Evolutionary conservation across 208 protist species (phyloP).

Genomic region (Trichomonas tenax): DNA sequence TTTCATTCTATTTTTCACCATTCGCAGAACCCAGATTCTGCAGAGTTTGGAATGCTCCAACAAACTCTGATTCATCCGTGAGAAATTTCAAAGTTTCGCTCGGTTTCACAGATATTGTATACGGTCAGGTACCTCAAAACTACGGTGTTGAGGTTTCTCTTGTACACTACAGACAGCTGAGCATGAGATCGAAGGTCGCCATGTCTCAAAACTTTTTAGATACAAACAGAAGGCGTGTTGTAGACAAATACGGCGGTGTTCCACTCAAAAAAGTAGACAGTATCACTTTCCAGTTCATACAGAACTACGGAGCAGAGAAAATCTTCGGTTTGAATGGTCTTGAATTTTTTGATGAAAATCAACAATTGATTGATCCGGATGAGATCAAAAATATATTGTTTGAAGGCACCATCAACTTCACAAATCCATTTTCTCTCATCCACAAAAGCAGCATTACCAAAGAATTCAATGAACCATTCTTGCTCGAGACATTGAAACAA

Average conservation of each 20-base stretch:
- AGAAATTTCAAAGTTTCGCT: not conserved
- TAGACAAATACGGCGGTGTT: not conserved
- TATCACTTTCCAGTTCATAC: not conserved
- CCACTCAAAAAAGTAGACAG: not conserved
- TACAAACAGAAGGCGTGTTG: not conserved
- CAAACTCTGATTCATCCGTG: not conserved
- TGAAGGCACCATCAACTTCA: not conserved
- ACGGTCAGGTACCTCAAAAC: not conserved
- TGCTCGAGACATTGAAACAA: too few relatives aligned
- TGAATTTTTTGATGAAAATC: not conserved
- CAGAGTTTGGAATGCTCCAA: not conserved
- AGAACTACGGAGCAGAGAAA: not conserved
- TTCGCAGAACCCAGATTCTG: not conserved
- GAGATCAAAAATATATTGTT: not conserved
- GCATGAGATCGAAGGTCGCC: not conserved
- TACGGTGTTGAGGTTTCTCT: not conserved
- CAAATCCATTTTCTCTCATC: not conserved
- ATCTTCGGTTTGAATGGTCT: not conserved
- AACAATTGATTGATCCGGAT: not conserved
- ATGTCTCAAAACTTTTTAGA: not conserved
- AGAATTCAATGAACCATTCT: not conserved
- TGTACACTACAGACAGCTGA: not conserved
- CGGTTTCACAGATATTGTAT: not conserved
- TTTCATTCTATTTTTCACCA: not conserved
- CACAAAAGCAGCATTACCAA: not conserved